Evolutionary conservation across 768 basidiomycete genomes (phyloP).

Genomic region (Boletus eberwhitei): DNA sequence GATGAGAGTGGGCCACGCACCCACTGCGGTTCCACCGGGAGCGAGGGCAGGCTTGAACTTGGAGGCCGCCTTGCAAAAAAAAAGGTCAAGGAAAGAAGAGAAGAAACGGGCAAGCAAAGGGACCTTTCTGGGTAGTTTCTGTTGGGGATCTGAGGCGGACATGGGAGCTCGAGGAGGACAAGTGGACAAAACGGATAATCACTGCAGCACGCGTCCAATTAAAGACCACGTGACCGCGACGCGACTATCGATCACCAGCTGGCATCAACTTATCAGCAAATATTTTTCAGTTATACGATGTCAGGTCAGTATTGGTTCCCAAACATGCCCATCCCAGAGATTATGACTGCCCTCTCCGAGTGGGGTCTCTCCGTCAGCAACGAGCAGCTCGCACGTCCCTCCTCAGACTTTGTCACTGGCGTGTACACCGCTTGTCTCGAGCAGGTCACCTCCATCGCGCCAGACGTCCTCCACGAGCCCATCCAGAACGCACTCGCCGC

Average conservation of each 20-base stretch:
- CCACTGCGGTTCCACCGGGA: constrained; percentile 1
- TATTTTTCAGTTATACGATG: constrained; percentile 12
- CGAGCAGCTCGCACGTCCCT: constrained; percentile 66
- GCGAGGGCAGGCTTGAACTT: constrained; percentile 46
- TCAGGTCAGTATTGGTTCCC: constrained; percentile 56
- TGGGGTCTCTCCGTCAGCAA: constrained; percentile 68
- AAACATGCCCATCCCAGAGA: constrained; percentile 60
- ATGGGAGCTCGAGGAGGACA: neutral
- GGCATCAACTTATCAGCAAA: too few relatives aligned
- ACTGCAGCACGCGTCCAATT: constrained; percentile 5
- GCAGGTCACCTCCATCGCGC: constrained; percentile 63
- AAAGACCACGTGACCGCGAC: constrained; percentile 30
- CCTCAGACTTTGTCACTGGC: constrained; percentile 64
- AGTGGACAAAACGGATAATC: constrained; percentile 12
- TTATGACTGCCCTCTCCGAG: constrained; percentile 58
- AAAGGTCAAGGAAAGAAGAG: neutral
- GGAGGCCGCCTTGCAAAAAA: constrained; percentile 19
- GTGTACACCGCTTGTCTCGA: constrained; percentile 72
- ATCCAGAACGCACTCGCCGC: constrained; percentile 51
- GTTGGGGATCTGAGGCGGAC: neutral
- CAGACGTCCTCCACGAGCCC: constrained; percentile 56
- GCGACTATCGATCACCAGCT: constrained; percentile 5
- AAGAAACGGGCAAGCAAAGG: too few relatives aligned
- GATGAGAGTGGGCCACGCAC: constrained; percentile 3
- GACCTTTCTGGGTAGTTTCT: constrained; percentile 12